A percentile compares a stretch with the other conserved stretches of the same genome.
Evolutionary conservation across 768 basidiomycete species (phyloP).

Genomic region (Tremella mesenterica): DNA sequence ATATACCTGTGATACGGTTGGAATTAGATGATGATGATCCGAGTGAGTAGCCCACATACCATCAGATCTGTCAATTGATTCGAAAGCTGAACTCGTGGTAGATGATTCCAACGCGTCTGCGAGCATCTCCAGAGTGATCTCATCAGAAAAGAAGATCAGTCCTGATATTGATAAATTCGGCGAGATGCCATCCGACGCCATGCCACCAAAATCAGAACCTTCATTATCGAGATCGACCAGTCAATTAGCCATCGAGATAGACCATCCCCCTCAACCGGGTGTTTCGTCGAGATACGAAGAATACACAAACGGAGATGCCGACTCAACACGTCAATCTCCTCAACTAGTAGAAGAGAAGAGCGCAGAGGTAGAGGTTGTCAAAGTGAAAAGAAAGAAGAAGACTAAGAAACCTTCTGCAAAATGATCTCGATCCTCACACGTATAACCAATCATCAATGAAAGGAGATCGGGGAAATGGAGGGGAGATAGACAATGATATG

Average conservation of each 20-base stretch:
- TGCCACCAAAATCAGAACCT: background rate
- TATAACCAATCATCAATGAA: no score
- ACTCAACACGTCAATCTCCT: background rate
- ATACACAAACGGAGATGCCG: constrained; percentile 28
- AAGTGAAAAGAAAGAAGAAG: constrained; percentile 42
- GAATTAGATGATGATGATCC: constrained; percentile 44
- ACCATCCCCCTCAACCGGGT: background rate
- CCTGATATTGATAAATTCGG: constrained; percentile 57
- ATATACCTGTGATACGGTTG: constrained; percentile 80
- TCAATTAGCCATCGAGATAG: constrained; percentile 1
- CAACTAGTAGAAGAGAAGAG: constrained; percentile 6
- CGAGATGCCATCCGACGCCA: constrained; percentile 65
- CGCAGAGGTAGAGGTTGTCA: constrained; percentile 34
- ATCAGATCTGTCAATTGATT: constrained; percentile 3
- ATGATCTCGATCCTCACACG: no score
- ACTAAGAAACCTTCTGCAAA: constrained; percentile 2
- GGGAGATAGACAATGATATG: no score
- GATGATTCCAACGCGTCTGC: constrained; percentile 6
- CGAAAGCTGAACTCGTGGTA: constrained; percentile 12
- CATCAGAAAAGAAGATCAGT: constrained; percentile 1
- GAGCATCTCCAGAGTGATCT: no score
- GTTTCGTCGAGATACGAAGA: constrained; percentile 21
- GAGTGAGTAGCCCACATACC: background rate
- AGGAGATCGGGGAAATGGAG: no score
- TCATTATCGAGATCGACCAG: constrained; percentile 16